Percentiles rank a stretch among this genome's conserved stretches.
phyloP scores from a whole-genome alignment of 176 grass and related monocot genomes.

The Triticum turgidum region DNA sequence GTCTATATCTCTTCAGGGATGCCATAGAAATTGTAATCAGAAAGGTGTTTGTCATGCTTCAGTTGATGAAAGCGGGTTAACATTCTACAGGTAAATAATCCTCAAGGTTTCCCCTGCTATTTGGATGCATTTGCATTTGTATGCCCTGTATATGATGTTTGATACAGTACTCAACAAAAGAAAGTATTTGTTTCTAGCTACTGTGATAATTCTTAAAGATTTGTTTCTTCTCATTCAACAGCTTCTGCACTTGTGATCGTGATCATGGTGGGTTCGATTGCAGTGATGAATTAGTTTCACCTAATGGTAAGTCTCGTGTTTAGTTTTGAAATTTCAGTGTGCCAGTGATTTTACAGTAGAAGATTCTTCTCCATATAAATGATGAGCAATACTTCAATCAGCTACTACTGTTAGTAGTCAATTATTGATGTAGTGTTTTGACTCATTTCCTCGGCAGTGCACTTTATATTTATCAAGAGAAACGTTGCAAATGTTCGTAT shows the following conservation, averaged over 20 bases:
- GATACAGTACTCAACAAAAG: slow-evolving; percentile 13
- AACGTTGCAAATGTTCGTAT: slow-evolving; percentile 3
- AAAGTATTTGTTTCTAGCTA: not conserved
- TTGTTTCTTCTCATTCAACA: slow-evolving; percentile 47
- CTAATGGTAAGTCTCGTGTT: slow-evolving; percentile 59
- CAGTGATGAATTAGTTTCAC: slow-evolving; percentile 79
- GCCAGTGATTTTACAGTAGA: not conserved
- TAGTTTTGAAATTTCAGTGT: slow-evolving; percentile 2
- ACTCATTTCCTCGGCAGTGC: not conserved
- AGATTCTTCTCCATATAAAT: not conserved
- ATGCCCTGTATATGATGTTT: slow-evolving; percentile 17
- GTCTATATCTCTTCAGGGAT: slow-evolving; percentile 83
- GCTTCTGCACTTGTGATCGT: slow-evolving; percentile 87
- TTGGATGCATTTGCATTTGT: slow-evolving; percentile 1
- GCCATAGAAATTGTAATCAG: slow-evolving; percentile 76
- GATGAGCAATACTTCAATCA: not conserved
- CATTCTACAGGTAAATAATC: slow-evolving; percentile 87
- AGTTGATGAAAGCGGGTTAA: slow-evolving; percentile 85
- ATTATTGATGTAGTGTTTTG: slow-evolving; percentile 4
- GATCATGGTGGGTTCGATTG: slow-evolving; percentile 99
- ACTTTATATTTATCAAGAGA: not conserved
- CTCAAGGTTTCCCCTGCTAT: slow-evolving; percentile 5
- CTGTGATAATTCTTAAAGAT: not conserved
- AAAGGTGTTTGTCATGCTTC: slow-evolving; percentile 73
- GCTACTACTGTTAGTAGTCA: not conserved